A percentile compares a stretch with the other conserved stretches of the same genome.
Conservation (phyloP, 148 eudicot species). For the Heliosperma pusillum region DNA sequence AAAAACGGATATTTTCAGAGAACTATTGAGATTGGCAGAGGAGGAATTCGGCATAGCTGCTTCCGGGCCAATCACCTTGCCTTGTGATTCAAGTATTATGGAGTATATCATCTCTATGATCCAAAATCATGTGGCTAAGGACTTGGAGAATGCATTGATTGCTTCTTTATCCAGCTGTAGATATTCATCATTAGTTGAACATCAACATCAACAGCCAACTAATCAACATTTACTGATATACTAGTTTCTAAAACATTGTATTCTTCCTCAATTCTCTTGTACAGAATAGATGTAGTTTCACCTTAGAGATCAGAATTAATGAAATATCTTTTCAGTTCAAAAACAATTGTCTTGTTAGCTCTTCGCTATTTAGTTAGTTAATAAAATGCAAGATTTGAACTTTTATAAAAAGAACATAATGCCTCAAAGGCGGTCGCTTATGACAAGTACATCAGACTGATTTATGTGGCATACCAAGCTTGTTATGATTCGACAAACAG, state of each 20-base stretch:
- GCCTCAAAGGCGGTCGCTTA: too few relatives aligned
- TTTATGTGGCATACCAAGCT: too few relatives aligned
- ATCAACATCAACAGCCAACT: slow-evolving; percentile 15
- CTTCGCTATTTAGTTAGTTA: too few relatives aligned
- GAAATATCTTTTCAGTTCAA: not conserved
- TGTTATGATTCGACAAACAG: too few relatives aligned
- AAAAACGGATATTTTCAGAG: not conserved
- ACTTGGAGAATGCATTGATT: slow-evolving; percentile 16
- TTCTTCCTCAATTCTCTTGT: not conserved
- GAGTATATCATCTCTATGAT: slow-evolving; percentile 14
- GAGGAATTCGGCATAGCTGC: slow-evolving; percentile 13
- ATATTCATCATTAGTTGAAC: slow-evolving; percentile 6
- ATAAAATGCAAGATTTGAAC: too few relatives aligned
- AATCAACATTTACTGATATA: slow-evolving; percentile 3
- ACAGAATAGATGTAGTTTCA: not conserved
- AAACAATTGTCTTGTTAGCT: not conserved
- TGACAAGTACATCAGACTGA: too few relatives aligned
- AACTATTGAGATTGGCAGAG: slow-evolving; percentile 16
- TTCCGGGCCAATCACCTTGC: slow-evolving; percentile 10
- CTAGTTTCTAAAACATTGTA: slow-evolving; percentile 7
- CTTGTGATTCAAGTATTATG: slow-evolving; percentile 13
- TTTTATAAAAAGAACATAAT: too few relatives aligned
- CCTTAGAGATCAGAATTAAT: not conserved
- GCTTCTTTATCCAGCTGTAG: slow-evolving; percentile 2
- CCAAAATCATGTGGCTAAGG: slow-evolving; percentile 6